Evolutionary conservation across 306 rosid genomes (phyloP).

Genomic region (Sicyos edulis): DNA sequence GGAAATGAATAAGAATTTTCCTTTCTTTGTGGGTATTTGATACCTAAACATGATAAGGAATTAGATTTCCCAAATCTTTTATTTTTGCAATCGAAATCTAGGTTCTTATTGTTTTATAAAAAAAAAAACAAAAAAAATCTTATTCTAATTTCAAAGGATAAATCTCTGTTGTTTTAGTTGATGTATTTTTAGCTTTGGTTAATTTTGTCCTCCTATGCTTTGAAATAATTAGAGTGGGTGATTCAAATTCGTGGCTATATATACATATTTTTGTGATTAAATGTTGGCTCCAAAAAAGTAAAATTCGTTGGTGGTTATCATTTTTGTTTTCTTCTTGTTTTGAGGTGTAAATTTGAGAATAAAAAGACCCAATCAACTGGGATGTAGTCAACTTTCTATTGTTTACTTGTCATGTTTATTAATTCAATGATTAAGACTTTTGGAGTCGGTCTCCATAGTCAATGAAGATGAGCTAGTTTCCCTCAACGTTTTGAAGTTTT

Average conservation of each 20-base stretch:
- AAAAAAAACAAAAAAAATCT: not conserved
- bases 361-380: not conserved
- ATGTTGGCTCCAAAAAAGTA: too few species aligned
- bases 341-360: not conserved
- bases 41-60: not conserved
- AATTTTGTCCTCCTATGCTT: too few species aligned
- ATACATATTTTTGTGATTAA: too few species aligned
- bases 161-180: not conserved
- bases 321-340: not conserved
- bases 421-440: not conserved
- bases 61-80: not conserved
- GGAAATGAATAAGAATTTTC: not conserved
- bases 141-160: not conserved
- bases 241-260: too few species aligned
- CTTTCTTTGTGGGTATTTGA: constrained; percentile 1
- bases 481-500: not conserved
- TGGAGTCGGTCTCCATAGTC: not conserved
- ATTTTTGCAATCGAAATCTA: not conserved
- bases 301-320: too few species aligned
- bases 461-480: not conserved
- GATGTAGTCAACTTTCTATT: not conserved
- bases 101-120: not conserved
- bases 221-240: too few species aligned
- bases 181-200: not conserved
- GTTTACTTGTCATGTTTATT: not conserved